These are phyloP conservation scores for Corylus avellana DNA, from an alignment of 306 rosid species.

Conservation along the genomic window DNA sequence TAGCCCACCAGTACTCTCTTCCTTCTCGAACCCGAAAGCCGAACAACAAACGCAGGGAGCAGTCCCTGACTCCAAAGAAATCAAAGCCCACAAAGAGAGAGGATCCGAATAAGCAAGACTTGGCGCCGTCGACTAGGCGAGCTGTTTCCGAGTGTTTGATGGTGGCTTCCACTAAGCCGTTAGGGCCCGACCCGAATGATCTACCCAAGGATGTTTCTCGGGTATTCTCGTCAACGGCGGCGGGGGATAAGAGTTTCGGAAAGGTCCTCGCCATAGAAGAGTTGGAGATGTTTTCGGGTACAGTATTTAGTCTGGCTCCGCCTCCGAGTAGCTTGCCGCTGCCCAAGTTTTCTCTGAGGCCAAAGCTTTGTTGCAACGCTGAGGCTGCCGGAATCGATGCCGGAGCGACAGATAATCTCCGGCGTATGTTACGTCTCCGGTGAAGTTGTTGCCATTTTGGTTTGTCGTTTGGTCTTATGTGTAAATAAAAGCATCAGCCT, in stretches of 20 bases:
- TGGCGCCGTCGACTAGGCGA: conserved; percentile 27
- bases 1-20: conserved; percentile 31
- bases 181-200: conserved; percentile 74
- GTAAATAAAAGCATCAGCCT: conserved; percentile 50
- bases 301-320: conserved; percentile 63
- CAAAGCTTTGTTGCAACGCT: conserved; percentile 65
- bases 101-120: conserved; percentile 27
- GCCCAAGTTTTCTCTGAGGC: conserved; percentile 68
- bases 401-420: conserved; percentile 81
- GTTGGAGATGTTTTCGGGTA: conserved; percentile 46
- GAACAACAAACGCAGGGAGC: conserved; percentile 38
- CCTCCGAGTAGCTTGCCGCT: conserved; percentile 95
- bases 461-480: background rate
- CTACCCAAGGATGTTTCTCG: conserved; percentile 54
- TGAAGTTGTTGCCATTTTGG: conserved; percentile 32
- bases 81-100: conserved; percentile 52
- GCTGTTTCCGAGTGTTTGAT: conserved; percentile 30
- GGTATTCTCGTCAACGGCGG: conserved; percentile 26
- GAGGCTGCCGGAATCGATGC: conserved; percentile 51
- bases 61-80: conserved; percentile 63
- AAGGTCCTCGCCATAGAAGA: conserved; percentile 20
- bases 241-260: conserved; percentile 8
- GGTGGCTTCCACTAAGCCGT: conserved; percentile 37
- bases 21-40: conserved; percentile 41
- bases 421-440: conserved; percentile 70